Evolutionary conservation across 1,139 yeast species (phyloP), one percentile per base, ranked within the genome.

Genomic region (Suhomyces panamericanus): DNA sequence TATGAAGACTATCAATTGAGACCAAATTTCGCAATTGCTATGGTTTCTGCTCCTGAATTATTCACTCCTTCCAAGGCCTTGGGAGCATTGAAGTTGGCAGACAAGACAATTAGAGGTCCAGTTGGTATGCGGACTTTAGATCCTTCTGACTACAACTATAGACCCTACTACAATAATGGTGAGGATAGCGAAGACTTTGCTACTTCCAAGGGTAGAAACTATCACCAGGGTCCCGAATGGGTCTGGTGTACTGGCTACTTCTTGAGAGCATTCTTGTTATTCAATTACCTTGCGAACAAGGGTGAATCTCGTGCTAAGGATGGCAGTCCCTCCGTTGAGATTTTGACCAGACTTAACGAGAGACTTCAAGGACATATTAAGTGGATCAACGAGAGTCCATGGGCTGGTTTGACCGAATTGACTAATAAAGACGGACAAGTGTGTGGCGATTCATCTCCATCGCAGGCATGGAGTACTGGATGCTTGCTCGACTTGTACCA

Each of bases 161-260:
- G 95, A 49, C 99, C 99, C 1, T 80, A 87, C 68, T 93, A 93
- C 66, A 71, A 73, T 56, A 93, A 93, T 61, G 70, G 91, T 41
- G 85, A 80, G 39, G 98, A 93, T 58, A 81, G 80, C 43, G 80
- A 77, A 8, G 96, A 93, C 63, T 93, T 90, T 73, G 90, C 95
- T 1, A 90, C 98, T 0, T 77, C 98, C 6, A 90, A 90, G 66
- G 99, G 99, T 15, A 78, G 98, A 58, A 93, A 93, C 66, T 93
- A 93, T 64, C 99, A 93, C 64, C 98, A 93, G 67, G 99, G 99
- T 2, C 99, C 99, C 1, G 99, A 93, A 63, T 93, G 99, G 99
- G 85, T 87, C 17, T 93, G 98, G 97, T 81, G 84, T 49, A 75
- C 77, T 32, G 99, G 99, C 1, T 90, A 81, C 66, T 91, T 88